phyloP scores from a whole-genome alignment of 192 early-diverging fungal species.

The Coemansia sp. region DNA sequence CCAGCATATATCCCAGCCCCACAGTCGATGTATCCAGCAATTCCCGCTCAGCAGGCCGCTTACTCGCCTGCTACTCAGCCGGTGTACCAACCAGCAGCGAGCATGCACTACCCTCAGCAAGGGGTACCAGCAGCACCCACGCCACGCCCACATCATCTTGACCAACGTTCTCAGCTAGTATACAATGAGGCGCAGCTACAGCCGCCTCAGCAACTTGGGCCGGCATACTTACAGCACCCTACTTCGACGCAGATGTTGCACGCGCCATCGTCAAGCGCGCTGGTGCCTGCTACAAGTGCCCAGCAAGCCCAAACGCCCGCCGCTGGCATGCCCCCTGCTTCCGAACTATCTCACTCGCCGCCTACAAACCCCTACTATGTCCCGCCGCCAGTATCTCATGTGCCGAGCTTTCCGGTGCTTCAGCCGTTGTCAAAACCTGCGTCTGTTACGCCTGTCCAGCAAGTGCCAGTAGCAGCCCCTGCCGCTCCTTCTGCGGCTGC shows the following conservation, averaged over 20 bases:
- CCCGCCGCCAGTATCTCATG: conserved; percentile 22
- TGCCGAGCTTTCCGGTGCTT: conserved; percentile 42
- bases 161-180: conserved; percentile 21
- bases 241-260: conserved; percentile 1
- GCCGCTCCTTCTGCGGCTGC: neutral
- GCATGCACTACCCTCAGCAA: conserved; percentile 4
- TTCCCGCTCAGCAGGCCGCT: conserved; percentile 22
- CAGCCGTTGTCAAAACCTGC: conserved; percentile 16
- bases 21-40: conserved; percentile 40
- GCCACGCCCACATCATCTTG: conserved; percentile 19
- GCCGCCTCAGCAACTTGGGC: conserved; percentile 15
- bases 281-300: neutral
- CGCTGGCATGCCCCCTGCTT: neutral
- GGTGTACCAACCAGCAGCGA: conserved; percentile 13
- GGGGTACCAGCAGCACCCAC: conserved; percentile 1
- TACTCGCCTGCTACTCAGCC: conserved; percentile 36
- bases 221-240: neutral
- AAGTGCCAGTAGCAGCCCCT: neutral
- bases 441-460: neutral
- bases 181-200: conserved; percentile 8
- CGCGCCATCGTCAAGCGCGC: neutral
- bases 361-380: conserved; percentile 22
- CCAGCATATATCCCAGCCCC: conserved; percentile 20
- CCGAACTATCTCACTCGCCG: conserved; percentile 9
- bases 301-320: conserved; percentile 2